A percentile compares a stretch with the other conserved stretches of the same genome.
Conservation (phyloP, 1,139 yeast genomes). For the Yamadazyma songkhlaensis region DNA sequence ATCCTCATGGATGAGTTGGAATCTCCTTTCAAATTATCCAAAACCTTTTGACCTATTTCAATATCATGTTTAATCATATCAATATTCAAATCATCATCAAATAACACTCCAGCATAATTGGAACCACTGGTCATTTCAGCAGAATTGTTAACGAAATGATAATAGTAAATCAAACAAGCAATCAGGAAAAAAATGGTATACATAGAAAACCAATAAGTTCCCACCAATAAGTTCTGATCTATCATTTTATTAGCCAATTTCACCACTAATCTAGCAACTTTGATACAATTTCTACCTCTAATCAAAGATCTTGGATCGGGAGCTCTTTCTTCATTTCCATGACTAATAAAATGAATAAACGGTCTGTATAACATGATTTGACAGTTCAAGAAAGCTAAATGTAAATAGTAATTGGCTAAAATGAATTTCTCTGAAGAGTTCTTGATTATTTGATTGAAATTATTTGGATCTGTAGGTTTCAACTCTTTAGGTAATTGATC, state of each 20-base stretch:
- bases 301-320: conserved; percentile 51
- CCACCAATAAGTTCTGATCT: conserved; percentile 68
- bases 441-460: conserved; percentile 8
- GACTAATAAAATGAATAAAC: conserved; percentile 75
- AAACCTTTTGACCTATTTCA: conserved; percentile 73
- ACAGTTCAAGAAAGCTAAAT: conserved; percentile 77
- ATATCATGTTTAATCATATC: conserved; percentile 76
- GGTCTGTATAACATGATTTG: conserved; percentile 87
- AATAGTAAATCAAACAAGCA: conserved; percentile 82
- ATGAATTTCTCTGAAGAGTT: conserved; percentile 48
- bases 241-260: conserved; percentile 83
- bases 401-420: conserved; percentile 74
- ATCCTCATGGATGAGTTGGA: conserved; percentile 80
- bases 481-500: conserved; percentile 70
- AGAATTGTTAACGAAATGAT: conserved; percentile 60
- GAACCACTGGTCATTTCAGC: conserved; percentile 26
- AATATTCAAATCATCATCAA: conserved; percentile 60
- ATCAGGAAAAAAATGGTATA: conserved; percentile 91
- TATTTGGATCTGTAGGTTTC: conserved; percentile 63
- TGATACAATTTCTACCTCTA: conserved; percentile 80
- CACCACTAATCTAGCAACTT: conserved; percentile 81
- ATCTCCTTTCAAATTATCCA: conserved; percentile 68
- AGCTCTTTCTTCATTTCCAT: conserved; percentile 39
- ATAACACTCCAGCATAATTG: conserved; percentile 46
- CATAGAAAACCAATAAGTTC: conserved; percentile 91